phyloP scores from a whole-genome alignment of 2,329 filamentous ascomycete genomes.

The Fusarium cicatricum region DNA sequence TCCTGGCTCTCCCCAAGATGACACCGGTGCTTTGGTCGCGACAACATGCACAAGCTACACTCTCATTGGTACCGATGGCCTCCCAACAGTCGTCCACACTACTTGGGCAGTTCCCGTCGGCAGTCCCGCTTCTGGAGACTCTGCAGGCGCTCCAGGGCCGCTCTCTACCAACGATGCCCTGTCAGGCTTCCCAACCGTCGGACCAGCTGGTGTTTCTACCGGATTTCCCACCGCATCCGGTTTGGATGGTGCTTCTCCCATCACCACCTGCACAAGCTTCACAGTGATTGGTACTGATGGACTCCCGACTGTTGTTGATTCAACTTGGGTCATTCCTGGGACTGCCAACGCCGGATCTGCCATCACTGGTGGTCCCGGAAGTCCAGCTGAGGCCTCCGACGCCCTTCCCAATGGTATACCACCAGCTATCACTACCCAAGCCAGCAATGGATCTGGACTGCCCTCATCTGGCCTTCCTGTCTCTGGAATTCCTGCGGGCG shows the following conservation, averaged over 20 bases:
- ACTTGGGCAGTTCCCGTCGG: conserved; percentile 30
- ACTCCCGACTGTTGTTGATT: conserved; percentile 43
- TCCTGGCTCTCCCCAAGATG: conserved; percentile 24
- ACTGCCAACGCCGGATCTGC: conserved; percentile 34
- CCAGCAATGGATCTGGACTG: conserved; percentile 9
- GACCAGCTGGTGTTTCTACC: conserved; percentile 5
- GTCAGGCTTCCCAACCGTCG: conserved; percentile 11
- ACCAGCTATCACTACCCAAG: conserved; percentile 17
- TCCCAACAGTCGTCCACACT: conserved; percentile 31
- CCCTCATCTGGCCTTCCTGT: conserved; percentile 10
- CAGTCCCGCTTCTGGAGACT: conserved; percentile 6
- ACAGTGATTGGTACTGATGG: conserved; percentile 41
- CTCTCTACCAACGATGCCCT: conserved; percentile 10
- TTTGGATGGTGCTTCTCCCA: conserved; percentile 2
- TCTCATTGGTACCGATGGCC: conserved; percentile 33
- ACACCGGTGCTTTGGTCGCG: conserved; percentile 11
- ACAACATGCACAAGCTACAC: conserved; percentile 36
- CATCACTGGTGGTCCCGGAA: conserved; percentile 8
- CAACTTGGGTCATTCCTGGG: conserved; percentile 44
- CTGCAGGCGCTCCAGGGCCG: conserved; percentile 8
- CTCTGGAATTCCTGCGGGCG: conserved; percentile 11
- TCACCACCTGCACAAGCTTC: conserved; percentile 43
- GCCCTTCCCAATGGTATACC: conserved; percentile 25
- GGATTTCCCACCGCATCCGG: conserved; percentile 1
- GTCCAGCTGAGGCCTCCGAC: conserved; percentile 24